Conservation (phyloP, 2,329 filamentous ascomycete genomes). For the Botrytis galanthina region DNA sequence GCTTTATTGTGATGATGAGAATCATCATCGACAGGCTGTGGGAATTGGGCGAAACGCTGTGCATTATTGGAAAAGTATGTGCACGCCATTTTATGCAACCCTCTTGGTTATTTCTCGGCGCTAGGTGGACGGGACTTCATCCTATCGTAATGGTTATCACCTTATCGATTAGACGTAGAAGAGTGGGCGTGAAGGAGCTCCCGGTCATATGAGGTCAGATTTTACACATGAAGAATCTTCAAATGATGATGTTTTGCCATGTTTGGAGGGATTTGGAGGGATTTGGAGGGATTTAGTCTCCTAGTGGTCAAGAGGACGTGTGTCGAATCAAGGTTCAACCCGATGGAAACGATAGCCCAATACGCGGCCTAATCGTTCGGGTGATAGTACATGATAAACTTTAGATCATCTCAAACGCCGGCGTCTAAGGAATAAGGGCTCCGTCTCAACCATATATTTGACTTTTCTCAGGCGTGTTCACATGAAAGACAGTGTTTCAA, state of each 20-base stretch:
- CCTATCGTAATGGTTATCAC: constrained; percentile 13
- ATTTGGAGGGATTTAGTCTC: neutral
- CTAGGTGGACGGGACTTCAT: neutral
- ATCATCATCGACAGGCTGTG: constrained; percentile 12
- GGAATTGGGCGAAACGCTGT: constrained; percentile 20
- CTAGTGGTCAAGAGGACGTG: neutral
- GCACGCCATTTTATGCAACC: constrained; percentile 16
- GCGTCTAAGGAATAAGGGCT: constrained; percentile 2
- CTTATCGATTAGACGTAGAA: constrained; percentile 15
- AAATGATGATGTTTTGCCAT: neutral
- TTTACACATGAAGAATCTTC: neutral
- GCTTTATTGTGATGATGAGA: neutral
- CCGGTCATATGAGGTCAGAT: constrained; percentile 8
- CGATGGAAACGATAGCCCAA: neutral
- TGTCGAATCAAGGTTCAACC: constrained; percentile 1
- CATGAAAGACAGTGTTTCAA: constrained; percentile 6
- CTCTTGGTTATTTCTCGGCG: neutral
- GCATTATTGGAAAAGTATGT: constrained; percentile 11
- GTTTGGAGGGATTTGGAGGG: no score
- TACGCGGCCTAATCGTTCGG: constrained; percentile 4
- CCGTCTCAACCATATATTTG: neutral
- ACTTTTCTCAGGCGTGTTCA: constrained; percentile 4
- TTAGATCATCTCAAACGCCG: constrained; percentile 12
- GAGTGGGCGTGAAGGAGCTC: neutral
- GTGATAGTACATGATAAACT: constrained; percentile 2